Base-by-base conservation (phyloP, 2,329 filamentous ascomycete genomes). In the Acrodontium crateriforme region DNA sequence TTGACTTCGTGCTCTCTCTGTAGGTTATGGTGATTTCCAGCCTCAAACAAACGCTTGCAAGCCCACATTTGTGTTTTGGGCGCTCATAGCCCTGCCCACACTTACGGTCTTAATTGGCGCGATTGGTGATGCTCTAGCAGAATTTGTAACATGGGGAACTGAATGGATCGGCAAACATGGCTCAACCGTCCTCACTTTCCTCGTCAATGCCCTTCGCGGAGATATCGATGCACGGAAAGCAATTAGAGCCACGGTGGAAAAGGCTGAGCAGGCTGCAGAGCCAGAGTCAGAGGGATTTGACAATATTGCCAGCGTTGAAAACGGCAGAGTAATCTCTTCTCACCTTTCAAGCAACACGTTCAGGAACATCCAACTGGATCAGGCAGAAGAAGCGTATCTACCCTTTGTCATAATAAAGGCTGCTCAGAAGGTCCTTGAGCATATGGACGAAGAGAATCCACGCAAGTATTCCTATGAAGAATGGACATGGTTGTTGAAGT, bases 51-150 rank as follows among this genome's bases (percentile, higher is more conserved):
- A 83, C 37, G 67, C 74, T 0, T 81, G 78, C 2, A 77, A 79
- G 31, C 71, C 79, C 0, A 89, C 92, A 49, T 93, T 91, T 42
- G 79, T 93, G n/a, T 74, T 92, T 29, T 93, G 85, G 84, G 81
- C 77, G 6, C 52, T 93, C 1, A 65, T 92, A 12, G 82, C 83
- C 0, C 63, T 93, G 4, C 84, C 84, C 0, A 84, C 79, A 2
- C 83, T 84, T 66, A 92, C 84, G 0, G 74, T 91, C 10, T 65
- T 93, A 9, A 79, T 89, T 38, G 78, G 74, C 8, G 78, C 84
- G 39, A 78, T 87, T 35, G 80, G 79, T 14, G 78, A 89, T 34
- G 56, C 54, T 3, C 36, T 77, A 2, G 74, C 71, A 0, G 71
- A 75, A 35, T 74, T 70, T 50, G 35, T 37, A 7, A 35, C 29